Evolutionary conservation across 176 grass and related monocot genomes (phyloP), one percentile per base, ranked within the genome.

Genomic region (Luzula sylvatica): DNA sequence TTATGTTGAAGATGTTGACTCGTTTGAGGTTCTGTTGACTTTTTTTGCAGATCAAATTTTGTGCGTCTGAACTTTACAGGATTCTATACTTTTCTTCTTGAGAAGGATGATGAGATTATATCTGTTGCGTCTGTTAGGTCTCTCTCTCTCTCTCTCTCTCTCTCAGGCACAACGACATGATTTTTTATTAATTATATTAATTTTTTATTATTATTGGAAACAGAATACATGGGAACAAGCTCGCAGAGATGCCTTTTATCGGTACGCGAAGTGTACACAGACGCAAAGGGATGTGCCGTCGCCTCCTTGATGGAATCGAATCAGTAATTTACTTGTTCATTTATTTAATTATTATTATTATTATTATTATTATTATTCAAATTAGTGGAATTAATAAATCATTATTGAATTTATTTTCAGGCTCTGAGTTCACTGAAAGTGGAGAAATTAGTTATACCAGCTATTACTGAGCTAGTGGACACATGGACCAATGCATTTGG

Each of bases 211-310:
- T 74, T 42, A 20, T 55, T 21, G 60, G 19, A 58, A 82, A 74
- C 72, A 94, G 87, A 68, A 65, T 87, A 66, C 87, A 94, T 87
- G 87, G 87, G 25, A 83, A 65, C 58, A 94, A 78, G 66, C 56
- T 94, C 56, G 87, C 87, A 53, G 87, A 94, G 75, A 94, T 94
- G 87, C 87, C 87, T 41, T 94, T 94, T 72, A 83, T 87, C 66
- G 82, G 87, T 65, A 94, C 87, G 46, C 62, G 82, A 25, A 59
- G 68, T 65, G 80, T 83, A 71, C 87, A 94, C 47, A 81, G 87
- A 28, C 87, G 72, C 26, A 82, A 74, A 80, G 87, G 87, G 59
- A 94, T 94, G 87, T 87, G 82, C 68, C 82, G 78, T 40, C 75
- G 72, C 46, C 78, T 94, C 78, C 50, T 94, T 39, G 58, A 76